Conservation (phyloP, 352 stramenopile genomes). For the Phytophthora cryptogea region DNA sequence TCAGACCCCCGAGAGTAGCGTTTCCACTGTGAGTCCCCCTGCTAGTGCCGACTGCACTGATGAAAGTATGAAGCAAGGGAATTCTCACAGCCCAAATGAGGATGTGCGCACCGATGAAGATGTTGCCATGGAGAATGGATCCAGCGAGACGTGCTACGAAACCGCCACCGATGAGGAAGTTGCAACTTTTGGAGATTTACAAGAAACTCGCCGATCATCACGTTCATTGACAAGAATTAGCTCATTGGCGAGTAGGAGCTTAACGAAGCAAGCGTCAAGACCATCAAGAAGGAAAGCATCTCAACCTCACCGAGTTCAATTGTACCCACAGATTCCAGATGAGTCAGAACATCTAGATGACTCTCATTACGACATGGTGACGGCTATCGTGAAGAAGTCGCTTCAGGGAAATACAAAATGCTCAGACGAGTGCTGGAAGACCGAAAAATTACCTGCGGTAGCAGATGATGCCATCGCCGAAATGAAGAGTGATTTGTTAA, state of each 20-base stretch:
- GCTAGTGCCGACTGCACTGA: slow-evolving; percentile 7
- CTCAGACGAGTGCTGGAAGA: slow-evolving; percentile 53
- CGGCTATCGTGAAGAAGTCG: slow-evolving; percentile 50
- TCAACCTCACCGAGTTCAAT: slow-evolving; percentile 33
- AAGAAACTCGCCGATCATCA: slow-evolving; percentile 58
- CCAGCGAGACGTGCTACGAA: slow-evolving; percentile 18
- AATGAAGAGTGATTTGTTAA: slow-evolving; percentile 11
- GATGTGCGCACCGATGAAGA: slow-evolving; percentile 27
- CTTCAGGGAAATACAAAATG: slow-evolving; percentile 34
- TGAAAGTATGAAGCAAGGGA: slow-evolving; percentile 15
- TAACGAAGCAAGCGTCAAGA: slow-evolving; percentile 42
- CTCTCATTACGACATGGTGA: slow-evolving; percentile 49
- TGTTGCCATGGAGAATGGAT: slow-evolving; percentile 8
- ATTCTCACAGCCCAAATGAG: slow-evolving; percentile 2
- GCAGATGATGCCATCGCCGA: neutral
- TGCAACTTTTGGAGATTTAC: slow-evolving; percentile 12
- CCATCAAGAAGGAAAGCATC: slow-evolving; percentile 28
- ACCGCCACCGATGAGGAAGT: slow-evolving; percentile 27
- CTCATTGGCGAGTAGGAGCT: slow-evolving; percentile 53
- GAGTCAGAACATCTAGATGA: slow-evolving; percentile 76
- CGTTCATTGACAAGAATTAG: slow-evolving; percentile 61
- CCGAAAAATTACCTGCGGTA: neutral
- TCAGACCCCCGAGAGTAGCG: slow-evolving; percentile 19
- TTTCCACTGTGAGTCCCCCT: slow-evolving; percentile 16
- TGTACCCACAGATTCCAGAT: slow-evolving; percentile 35